Conservation (phyloP, 768 basidiomycete species). For the Kwoniella bestiolae region DNA sequence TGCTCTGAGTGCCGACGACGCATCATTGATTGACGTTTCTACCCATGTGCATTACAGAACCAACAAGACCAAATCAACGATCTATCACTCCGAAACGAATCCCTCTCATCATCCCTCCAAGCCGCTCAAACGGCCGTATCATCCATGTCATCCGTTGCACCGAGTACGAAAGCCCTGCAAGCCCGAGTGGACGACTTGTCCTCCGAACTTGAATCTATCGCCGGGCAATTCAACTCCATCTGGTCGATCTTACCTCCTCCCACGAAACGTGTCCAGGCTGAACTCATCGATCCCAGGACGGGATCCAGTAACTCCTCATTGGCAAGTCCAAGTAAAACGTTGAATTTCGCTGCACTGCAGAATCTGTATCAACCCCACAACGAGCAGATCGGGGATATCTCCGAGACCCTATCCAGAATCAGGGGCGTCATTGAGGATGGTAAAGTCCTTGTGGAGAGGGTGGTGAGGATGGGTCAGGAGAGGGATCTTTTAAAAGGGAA, state of each 20-base stretch:
- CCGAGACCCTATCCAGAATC: constrained; percentile 76
- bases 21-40: neutral
- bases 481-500: constrained; percentile 90
- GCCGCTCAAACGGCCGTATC: constrained; percentile 45
- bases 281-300: constrained; percentile 58
- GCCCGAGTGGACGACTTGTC: constrained; percentile 45
- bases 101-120: constrained; percentile 44
- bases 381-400: constrained; percentile 67
- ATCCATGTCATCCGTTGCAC: constrained; percentile 22
- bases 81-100: constrained; percentile 48
- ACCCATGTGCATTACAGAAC: constrained; percentile 16
- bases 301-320: constrained; percentile 49
- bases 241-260: constrained; percentile 85
- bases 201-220: constrained; percentile 65
- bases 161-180: constrained; percentile 38
- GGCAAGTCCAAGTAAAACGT: constrained; percentile 64
- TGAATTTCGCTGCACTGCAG: constrained; percentile 86
- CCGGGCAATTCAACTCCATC: constrained; percentile 69
- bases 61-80: constrained; percentile 47
- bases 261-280: constrained; percentile 69
- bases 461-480: constrained; percentile 82
- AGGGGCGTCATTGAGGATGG: constrained; percentile 83
- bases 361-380: constrained; percentile 66
- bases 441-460: constrained; percentile 76
- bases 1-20: too few species aligned